Base-by-base conservation (phyloP, 768 basidiomycete species). In the Exsudoporus frostii region DNA sequence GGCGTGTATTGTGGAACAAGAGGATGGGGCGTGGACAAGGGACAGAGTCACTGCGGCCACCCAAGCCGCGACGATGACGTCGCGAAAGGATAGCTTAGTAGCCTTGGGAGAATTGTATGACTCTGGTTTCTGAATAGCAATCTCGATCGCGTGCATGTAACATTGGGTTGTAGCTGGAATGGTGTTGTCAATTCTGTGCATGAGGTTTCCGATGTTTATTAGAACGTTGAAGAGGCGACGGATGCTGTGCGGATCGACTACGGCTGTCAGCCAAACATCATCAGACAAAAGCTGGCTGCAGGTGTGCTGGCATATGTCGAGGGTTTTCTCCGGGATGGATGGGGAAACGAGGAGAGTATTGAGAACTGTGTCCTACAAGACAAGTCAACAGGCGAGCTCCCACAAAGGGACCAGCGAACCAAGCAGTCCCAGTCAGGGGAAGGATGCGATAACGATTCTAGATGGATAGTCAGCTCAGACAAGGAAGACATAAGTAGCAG, bases 141-240 rank as follows among this genome's bases (percentile, higher is more conserved):
- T 54, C 41, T 80, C 79, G 43, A 80, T 63, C 13, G 74, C 76
- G 39, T 71, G 66, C 45, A 75, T 65, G 54, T 78, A 74, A 45
- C 78, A 71, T 27, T 60, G 56, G 5, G 73, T 61, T 36, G 72
- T 73, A 27, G 61, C 53, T 19, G 65, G 62, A 46, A 65, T 62
- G 41, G 56, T 62, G 37, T 54, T 58, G 56, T 68, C 62, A 54
- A 56, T 60, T 49, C 53, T 66, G 30, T 67, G 70, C 59, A 65
- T 63, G 51, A 71, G 65, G 25, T 73, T 77, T 20, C 73, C 75
- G 39, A 68, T 69, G 19, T 72, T 75, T 52, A 76, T 73, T 40
- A 78, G 64, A 37, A 79, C 69, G 59, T 75, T 76, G 59, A 79
- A 78, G 7, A 80, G 61, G 7, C 77, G 73, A 49, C 74, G 76